These are phyloP conservation scores for Angomonas ambiguus DNA, from an alignment of 208 protist genomes.

Conservation along the genomic window DNA sequence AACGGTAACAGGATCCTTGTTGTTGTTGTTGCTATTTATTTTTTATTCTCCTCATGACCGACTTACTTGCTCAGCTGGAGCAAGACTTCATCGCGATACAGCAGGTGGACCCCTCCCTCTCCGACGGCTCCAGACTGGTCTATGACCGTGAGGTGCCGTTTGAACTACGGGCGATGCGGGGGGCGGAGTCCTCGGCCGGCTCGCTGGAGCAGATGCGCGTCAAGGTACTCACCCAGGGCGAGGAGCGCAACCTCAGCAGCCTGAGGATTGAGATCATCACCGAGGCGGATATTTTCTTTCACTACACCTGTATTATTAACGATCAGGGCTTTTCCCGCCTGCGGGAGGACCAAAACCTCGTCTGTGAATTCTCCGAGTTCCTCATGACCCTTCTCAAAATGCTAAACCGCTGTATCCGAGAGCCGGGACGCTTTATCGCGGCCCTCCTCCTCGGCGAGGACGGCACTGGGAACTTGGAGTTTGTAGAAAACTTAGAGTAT, in stretches of 20 bases:
- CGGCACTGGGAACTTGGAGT: constrained; percentile 85
- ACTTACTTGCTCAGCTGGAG: constrained; percentile 83
- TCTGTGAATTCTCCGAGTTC: constrained; percentile 92
- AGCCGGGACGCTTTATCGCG: constrained; percentile 83
- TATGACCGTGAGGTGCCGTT: constrained; percentile 92
- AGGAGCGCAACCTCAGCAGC: constrained; percentile 64
- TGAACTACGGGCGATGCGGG: constrained; percentile 81
- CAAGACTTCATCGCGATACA: constrained; percentile 90
- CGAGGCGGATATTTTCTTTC: constrained; percentile 93
- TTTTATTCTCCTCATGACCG: constrained; percentile 34
- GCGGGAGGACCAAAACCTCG: constrained; percentile 90
- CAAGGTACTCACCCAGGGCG: constrained; percentile 88
- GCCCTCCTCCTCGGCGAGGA: constrained; percentile 83
- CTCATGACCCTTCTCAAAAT: constrained; percentile 90
- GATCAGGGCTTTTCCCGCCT: constrained; percentile 75
- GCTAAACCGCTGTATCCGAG: constrained; percentile 90
- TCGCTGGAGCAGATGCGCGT: constrained; percentile 88
- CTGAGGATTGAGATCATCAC: constrained; percentile 86
- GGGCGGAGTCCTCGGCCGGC: constrained; percentile 61
- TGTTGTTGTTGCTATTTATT: neutral
- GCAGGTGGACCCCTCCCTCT: constrained; percentile 88
- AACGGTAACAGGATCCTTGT: too few species aligned
- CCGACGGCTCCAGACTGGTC: constrained; percentile 80
- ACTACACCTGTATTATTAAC: constrained; percentile 91
- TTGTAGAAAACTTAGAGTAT: constrained; percentile 94